A percentile compares a stretch with the other conserved stretches of the same genome.
Evolutionary conservation across 768 basidiomycete species (phyloP).

Genomic region (Psilocybe cyanescens): DNA sequence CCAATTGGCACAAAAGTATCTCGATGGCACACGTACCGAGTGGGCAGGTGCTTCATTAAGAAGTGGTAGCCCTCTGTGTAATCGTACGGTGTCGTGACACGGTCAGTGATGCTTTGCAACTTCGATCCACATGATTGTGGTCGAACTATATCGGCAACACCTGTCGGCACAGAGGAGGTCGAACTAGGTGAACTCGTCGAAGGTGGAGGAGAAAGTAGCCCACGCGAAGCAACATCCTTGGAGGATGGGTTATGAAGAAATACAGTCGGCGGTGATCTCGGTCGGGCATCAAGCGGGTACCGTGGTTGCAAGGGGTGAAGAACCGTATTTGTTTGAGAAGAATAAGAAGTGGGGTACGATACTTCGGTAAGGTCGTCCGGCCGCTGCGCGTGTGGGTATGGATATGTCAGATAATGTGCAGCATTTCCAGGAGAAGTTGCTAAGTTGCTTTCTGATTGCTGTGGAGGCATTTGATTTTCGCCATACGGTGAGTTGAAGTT

Average conservation of each 20-base stretch:
- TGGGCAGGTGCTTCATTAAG: constrained; percentile 91
- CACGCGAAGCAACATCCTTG: constrained; percentile 33
- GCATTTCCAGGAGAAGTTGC: constrained; percentile 38
- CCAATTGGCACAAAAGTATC: constrained; percentile 39
- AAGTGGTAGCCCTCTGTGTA: constrained; percentile 98
- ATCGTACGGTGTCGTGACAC: constrained; percentile 82
- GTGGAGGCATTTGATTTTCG: constrained; percentile 39
- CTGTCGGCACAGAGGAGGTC: constrained; percentile 40
- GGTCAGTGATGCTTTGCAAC: constrained; percentile 63
- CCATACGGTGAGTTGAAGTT: constrained; percentile 36
- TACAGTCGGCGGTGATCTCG: constrained; percentile 43
- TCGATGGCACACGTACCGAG: constrained; percentile 62
- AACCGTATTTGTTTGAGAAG: constrained; percentile 32
- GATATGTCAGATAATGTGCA: constrained; percentile 50
- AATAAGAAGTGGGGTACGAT: constrained; percentile 38
- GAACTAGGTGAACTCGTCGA: constrained; percentile 44
- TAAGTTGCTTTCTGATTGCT: constrained; percentile 36
- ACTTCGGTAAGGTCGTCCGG: constrained; percentile 43
- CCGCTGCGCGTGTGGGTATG: constrained; percentile 42
- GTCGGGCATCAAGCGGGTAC: constrained; percentile 49
- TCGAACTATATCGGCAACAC: constrained; percentile 36
- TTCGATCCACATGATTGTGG: constrained; percentile 37
- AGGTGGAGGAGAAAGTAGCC: constrained; percentile 42
- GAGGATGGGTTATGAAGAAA: constrained; percentile 34
- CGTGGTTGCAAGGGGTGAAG: constrained; percentile 56